A percentile compares a stretch with the other conserved stretches of the same genome.
Evolutionary conservation across 768 basidiomycete genomes (phyloP).

Genomic region (Sporobolomyces phaffii): DNA sequence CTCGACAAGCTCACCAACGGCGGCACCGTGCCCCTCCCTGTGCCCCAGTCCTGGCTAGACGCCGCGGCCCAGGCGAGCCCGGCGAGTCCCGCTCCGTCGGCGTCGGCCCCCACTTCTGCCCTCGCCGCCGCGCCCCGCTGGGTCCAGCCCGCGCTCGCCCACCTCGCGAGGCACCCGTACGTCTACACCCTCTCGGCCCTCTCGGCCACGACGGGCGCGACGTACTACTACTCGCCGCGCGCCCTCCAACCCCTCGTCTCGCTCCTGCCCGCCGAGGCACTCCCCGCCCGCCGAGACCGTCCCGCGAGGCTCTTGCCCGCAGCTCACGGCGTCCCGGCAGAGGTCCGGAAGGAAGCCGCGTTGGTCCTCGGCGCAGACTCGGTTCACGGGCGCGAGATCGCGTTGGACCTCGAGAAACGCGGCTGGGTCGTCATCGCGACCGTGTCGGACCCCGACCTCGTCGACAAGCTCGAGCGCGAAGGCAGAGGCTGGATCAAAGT

Average conservation of each 20-base stretch:
- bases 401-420: constrained; percentile 65
- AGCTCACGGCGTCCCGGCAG: neutral
- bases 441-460: constrained; percentile 64
- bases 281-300: constrained; percentile 24
- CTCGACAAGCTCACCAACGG: constrained; percentile 23
- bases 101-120: constrained; percentile 11
- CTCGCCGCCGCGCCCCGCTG: neutral
- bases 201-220: neutral
- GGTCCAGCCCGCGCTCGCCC: neutral
- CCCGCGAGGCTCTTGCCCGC: constrained; percentile 17
- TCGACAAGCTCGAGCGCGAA: constrained; percentile 58
- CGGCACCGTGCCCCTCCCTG: constrained; percentile 5
- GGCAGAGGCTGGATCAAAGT: constrained; percentile 73
- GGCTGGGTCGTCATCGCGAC: constrained; percentile 80
- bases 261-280: constrained; percentile 18
- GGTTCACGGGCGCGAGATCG: constrained; percentile 47
- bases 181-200: constrained; percentile 9
- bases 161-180: constrained; percentile 6
- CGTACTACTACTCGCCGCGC: constrained; percentile 17
- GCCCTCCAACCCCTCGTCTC: neutral
- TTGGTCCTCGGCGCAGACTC: constrained; percentile 71
- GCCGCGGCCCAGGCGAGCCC: neutral
- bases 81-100: neutral
- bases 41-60: constrained; percentile 24
- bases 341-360: constrained; percentile 38